Percentiles rank a stretch among this genome's conserved stretches.
These are phyloP conservation scores for Aspergillus sp. DNA, from an alignment of 2,329 filamentous ascomycete species.

Conservation along the genomic window DNA sequence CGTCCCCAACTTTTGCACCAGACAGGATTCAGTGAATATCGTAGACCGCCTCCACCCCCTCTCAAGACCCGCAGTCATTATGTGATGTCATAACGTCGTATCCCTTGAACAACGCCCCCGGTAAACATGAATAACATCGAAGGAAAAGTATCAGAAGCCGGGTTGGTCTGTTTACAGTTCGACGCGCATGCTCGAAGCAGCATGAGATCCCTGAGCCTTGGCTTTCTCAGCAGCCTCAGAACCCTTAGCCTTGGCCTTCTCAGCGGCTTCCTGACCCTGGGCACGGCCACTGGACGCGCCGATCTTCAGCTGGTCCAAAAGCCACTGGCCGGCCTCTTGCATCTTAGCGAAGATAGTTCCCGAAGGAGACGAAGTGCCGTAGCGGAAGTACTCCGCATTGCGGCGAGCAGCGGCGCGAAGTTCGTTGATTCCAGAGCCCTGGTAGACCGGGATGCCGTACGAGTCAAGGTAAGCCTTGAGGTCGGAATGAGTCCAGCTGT, in stretches of 20 bases:
- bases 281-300: constrained; percentile 50
- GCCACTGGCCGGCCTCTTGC: constrained; percentile 49
- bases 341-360: constrained; percentile 68
- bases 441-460: constrained; percentile 69
- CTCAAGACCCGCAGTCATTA: neutral
- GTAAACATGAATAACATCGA: neutral
- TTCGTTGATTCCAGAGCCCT: constrained; percentile 68
- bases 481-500: constrained; percentile 70
- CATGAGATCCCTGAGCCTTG: constrained; percentile 52
- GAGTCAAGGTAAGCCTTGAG: constrained; percentile 78
- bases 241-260: constrained; percentile 46
- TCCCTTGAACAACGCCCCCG: constrained; percentile 4
- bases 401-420: constrained; percentile 70
- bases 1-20: neutral
- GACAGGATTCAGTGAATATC: neutral
- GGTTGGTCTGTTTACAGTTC: constrained; percentile 30
- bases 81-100: constrained; percentile 8
- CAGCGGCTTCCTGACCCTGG: constrained; percentile 52
- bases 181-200: constrained; percentile 42
- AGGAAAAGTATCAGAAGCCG: neutral
- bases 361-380: constrained; percentile 68
- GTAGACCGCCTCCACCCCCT: neutral
- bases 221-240: constrained; percentile 43
- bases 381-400: constrained; percentile 74
- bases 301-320: constrained; percentile 51